Evolutionary conservation across 768 basidiomycete species (phyloP).

Genomic region (Tulasnella sp.): DNA sequence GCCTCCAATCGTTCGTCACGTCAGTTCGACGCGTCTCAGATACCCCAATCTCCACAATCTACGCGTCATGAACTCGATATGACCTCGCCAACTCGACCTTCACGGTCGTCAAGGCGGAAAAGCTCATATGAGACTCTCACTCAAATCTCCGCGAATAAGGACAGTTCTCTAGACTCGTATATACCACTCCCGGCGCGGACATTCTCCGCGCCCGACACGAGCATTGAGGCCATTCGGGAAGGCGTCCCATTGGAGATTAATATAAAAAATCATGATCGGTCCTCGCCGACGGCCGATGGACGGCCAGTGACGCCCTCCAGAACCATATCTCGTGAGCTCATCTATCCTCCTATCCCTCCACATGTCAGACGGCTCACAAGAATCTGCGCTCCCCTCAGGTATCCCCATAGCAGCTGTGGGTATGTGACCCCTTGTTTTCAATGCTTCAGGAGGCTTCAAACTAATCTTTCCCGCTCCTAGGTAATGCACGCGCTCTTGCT

Average conservation of each 20-base stretch:
- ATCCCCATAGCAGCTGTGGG: conserved; percentile 72
- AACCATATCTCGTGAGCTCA: conserved; percentile 63
- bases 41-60: neutral
- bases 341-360: conserved; percentile 15
- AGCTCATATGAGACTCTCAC: conserved; percentile 10
- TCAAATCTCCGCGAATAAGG: conserved; percentile 4
- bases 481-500: conserved; percentile 74
- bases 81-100: neutral
- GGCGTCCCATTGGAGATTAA: conserved; percentile 58
- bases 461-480: conserved; percentile 30
- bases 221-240: conserved; percentile 41
- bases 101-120: conserved; percentile 1
- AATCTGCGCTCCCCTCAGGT: conserved; percentile 32
- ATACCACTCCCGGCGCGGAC: conserved; percentile 5
- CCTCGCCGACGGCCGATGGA: conserved; percentile 35
- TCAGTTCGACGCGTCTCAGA: neutral
- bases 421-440: conserved; percentile 31
- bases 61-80: neutral
- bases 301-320: conserved; percentile 63
- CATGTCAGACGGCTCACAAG: neutral
- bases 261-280: conserved; percentile 14
- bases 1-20: neutral
- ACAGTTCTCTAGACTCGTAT: neutral
- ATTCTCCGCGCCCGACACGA: neutral
- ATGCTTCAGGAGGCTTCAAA: neutral